Evolutionary conservation across 1,284 basidiomycete species (phyloP).

Genomic region (Stygiomarasmius scandens): DNA sequence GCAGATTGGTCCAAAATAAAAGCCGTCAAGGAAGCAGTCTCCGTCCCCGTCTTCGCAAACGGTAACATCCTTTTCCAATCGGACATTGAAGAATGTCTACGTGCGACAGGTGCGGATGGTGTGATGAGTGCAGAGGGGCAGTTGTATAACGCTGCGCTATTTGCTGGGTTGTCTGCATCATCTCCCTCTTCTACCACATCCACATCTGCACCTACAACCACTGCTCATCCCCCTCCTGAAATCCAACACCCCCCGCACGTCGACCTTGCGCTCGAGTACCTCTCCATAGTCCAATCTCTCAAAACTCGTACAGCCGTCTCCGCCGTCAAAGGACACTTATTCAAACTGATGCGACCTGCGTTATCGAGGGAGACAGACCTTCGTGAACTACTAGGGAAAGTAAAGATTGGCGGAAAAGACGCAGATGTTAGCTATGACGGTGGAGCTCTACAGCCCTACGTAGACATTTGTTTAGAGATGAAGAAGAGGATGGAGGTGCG

Average conservation of each 20-base stretch:
- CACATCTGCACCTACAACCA: constrained; percentile 19
- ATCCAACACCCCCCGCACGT: constrained; percentile 60
- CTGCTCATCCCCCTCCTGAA: constrained; percentile 27
- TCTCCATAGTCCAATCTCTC: constrained; percentile 76
- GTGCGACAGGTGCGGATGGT: constrained; percentile 84
- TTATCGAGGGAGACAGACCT: constrained; percentile 73
- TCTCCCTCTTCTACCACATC: constrained; percentile 15
- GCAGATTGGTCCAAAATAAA: constrained; percentile 87
- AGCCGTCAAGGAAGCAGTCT: constrained; percentile 86
- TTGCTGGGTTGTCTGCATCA: constrained; percentile 41
- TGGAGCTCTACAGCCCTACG: constrained; percentile 56
- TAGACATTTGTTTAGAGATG: constrained; percentile 68
- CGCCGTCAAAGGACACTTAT: constrained; percentile 91
- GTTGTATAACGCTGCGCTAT: constrained; percentile 91
- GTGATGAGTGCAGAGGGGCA: constrained; percentile 97
- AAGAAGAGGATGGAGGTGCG: constrained; percentile 66
- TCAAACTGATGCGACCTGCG: constrained; percentile 87
- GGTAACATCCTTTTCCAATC: constrained; percentile 91
- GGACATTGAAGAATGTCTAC: constrained; percentile 80
- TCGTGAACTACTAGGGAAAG: constrained; percentile 67
- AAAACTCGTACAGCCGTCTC: constrained; percentile 74
- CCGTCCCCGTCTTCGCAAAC: constrained; percentile 94
- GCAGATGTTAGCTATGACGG: constrained; percentile 13
- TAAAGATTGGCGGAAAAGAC: constrained; percentile 36
- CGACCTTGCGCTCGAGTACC: constrained; percentile 82